Evolutionary conservation across 768 basidiomycete genomes (phyloP).

Genomic region (Leccinum rimulosum): DNA sequence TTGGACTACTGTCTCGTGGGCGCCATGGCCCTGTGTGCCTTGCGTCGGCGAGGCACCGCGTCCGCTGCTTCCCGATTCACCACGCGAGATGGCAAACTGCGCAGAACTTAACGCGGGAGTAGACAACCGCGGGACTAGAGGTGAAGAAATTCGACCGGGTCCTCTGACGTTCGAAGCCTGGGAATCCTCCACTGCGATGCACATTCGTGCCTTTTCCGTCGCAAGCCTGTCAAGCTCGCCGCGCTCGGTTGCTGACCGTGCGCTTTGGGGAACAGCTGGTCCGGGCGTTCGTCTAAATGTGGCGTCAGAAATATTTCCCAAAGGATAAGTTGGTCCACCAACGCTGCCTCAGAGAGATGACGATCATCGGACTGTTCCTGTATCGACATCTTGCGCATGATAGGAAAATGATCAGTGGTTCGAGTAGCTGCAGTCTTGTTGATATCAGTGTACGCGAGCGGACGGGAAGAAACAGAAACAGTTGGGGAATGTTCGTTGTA

Average conservation of each 20-base stretch:
- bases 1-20: neutral
- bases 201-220: neutral
- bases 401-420: neutral
- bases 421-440: neutral
- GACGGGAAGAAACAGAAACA: neutral
- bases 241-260: neutral
- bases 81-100: neutral
- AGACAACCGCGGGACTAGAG: neutral
- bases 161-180: neutral
- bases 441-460: neutral
- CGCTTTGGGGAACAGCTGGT: neutral
- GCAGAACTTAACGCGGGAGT: neutral
- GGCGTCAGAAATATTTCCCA: neutral
- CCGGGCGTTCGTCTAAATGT: constrained; percentile 1
- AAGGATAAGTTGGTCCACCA: neutral
- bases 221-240: neutral
- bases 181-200: neutral
- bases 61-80: neutral
- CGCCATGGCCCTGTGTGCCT: neutral
- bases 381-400: neutral
- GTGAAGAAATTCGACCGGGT: neutral
- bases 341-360: neutral
- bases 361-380: neutral
- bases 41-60: neutral
- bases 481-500: neutral